Conservation (phyloP, 1,284 basidiomycete species). For the Apiotrichum domesticum region DNA sequence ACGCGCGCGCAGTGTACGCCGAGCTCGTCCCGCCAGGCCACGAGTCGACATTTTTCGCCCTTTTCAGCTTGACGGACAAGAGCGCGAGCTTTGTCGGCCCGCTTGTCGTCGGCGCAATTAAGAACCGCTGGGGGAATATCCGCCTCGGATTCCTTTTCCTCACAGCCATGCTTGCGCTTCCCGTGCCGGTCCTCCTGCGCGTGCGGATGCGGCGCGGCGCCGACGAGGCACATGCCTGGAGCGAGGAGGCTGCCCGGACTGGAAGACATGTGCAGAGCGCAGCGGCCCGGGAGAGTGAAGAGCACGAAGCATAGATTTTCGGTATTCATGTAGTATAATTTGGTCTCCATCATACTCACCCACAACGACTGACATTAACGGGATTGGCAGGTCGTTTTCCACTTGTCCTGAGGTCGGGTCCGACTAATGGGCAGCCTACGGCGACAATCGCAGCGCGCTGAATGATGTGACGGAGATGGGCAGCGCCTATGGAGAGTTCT, state of each 20-base stretch:
- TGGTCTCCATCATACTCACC: too few relatives aligned
- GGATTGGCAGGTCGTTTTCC: too few relatives aligned
- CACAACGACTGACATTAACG: too few relatives aligned
- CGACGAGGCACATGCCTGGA: slow-evolving; percentile 52
- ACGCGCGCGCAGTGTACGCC: slow-evolving; percentile 43
- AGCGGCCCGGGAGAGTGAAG: too few relatives aligned
- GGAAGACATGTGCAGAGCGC: too few relatives aligned
- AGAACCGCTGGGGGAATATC: slow-evolving; percentile 80
- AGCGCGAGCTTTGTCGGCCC: slow-evolving; percentile 85
- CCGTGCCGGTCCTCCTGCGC: slow-evolving; percentile 64
- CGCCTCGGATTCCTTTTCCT: slow-evolving; percentile 85
- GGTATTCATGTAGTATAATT: too few relatives aligned
- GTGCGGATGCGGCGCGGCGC: slow-evolving; percentile 66
- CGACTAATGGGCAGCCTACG: too few relatives aligned
- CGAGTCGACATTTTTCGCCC: slow-evolving; percentile 56
- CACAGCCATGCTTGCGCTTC: slow-evolving; percentile 66
- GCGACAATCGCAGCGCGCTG: too few relatives aligned
- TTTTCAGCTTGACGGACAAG: slow-evolving; percentile 79
- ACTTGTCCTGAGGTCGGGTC: too few relatives aligned
- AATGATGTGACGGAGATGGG: too few relatives aligned
- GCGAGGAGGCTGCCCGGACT: neutral
- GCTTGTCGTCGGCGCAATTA: slow-evolving; percentile 73
- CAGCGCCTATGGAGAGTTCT: too few relatives aligned
- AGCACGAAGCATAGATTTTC: too few relatives aligned
- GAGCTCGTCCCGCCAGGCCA: slow-evolving; percentile 46